Evolutionary conservation across 2,329 filamentous ascomycete genomes (phyloP), one percentile per base, ranked within the genome.

Genomic region (Tolypocladium nubicola): DNA sequence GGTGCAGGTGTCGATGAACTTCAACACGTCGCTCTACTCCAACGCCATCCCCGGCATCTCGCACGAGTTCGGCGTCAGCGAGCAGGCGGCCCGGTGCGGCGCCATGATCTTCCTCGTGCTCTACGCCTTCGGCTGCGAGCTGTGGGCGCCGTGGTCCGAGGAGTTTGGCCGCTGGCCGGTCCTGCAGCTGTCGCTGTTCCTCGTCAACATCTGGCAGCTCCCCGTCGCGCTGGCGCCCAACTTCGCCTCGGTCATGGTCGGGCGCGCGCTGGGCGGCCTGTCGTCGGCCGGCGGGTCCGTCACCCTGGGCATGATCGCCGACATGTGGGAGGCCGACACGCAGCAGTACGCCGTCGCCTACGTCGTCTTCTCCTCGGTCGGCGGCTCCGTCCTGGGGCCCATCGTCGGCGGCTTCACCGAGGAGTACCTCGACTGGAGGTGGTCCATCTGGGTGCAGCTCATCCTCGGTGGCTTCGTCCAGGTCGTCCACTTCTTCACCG

Each of bases 71-170:
- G 63, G 73, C 52, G 85, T 93, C 60, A 87, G 84, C 60, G 74
- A 75, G 35, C 87, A 90, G 69, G 83, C 81, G 4, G 88, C 86
- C 5, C 82, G 88, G 56, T 81, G 83, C 57, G 89, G 89, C 67
- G 87, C 88, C 59, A 86, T 88, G 73, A 82, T 91, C 61, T 94
- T 93, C 73, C 73, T 95, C 43, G 79, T 94, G 54, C 71, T 85
- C 2, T 94, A 95, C 69, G 89, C 89, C 41, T 92, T 94, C 68
- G 90, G 90, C 40, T 94, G 90, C 69, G 90, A 94, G 70, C 79
- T 93, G 0, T 94, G 90, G 90, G 90, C 90, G 0, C 90, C 90
- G 0, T 94, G 89, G 88, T 88, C 84, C 52, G 90, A 95, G 69
- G 90, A 94, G 66, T 77, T 93, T 54, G 90, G 90, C 23, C 83